Evolutionary conservation across 2,329 filamentous ascomycete genomes (phyloP).

Genomic region (Hypoxylon sp.): DNA sequence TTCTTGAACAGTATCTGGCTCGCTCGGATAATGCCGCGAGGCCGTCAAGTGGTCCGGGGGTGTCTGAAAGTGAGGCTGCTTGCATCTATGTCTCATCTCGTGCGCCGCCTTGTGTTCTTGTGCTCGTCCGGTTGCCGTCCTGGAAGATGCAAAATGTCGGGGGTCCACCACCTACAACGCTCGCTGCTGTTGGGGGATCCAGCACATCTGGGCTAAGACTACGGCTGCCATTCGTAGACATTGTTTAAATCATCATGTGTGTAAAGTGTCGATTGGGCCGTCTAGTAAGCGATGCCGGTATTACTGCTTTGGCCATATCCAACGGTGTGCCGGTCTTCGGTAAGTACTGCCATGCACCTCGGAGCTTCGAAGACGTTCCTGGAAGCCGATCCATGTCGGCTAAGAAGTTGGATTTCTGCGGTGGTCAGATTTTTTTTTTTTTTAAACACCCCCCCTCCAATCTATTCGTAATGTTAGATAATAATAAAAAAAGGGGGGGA

Average conservation of each 20-base stretch:
- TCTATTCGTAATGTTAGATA: background rate
- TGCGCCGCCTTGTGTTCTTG: slow-evolving; percentile 9
- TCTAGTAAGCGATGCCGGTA: slow-evolving; percentile 30
- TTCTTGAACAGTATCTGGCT: background rate
- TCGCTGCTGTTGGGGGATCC: slow-evolving; percentile 26
- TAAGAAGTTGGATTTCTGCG: slow-evolving; percentile 25
- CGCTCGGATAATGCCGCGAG: slow-evolving; percentile 2
- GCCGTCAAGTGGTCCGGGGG: background rate
- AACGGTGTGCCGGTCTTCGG: slow-evolving; percentile 25
- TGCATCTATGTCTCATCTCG: slow-evolving; percentile 28
- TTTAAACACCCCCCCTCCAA: slow-evolving; percentile 2
- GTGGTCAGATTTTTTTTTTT: slow-evolving; percentile 30
- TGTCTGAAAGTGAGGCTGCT: slow-evolving; percentile 16
- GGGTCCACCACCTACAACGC: slow-evolving; percentile 32
- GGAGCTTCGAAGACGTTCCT: slow-evolving; percentile 24
- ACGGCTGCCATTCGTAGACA: slow-evolving; percentile 22
- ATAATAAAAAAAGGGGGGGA: background rate
- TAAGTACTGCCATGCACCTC: slow-evolving; percentile 24
- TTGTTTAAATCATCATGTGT: slow-evolving; percentile 19
- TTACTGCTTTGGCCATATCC: slow-evolving; percentile 25
- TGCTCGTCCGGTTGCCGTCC: slow-evolving; percentile 24
- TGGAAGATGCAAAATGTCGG: slow-evolving; percentile 26
- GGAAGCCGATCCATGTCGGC: slow-evolving; percentile 35
- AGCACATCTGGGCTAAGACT: slow-evolving; percentile 13
- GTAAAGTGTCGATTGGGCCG: slow-evolving; percentile 21